Evolutionary conservation across 176 grass and related monocot genomes (phyloP).

Genomic region (Zea luxurians): DNA sequence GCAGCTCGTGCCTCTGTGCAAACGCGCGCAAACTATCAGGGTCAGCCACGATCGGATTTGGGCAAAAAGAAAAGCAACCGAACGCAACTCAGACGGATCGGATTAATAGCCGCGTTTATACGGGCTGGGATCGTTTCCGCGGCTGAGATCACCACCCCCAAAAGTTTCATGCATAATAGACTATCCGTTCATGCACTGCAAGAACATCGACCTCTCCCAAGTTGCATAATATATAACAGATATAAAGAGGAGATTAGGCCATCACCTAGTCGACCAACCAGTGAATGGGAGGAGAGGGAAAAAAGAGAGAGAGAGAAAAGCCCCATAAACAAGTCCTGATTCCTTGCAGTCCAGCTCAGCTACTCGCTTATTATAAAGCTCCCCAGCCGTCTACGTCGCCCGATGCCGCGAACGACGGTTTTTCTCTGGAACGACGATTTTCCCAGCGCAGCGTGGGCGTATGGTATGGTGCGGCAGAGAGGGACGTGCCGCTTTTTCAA

Average conservation of each 20-base stretch:
- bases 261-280: neutral
- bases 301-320: too few species aligned
- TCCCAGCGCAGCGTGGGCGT: neutral
- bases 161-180: neutral
- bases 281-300: neutral
- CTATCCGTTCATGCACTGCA: neutral
- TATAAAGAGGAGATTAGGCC: constrained; percentile 7
- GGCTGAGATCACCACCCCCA: neutral
- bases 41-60: neutral
- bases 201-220: constrained; percentile 5
- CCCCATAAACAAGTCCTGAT: constrained; percentile 5
- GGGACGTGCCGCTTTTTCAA: constrained; percentile 29
- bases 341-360: constrained; percentile 34
- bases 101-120: neutral
- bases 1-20: neutral
- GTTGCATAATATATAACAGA: neutral
- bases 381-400: constrained; percentile 24
- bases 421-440: neutral
- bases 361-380: neutral
- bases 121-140: neutral
- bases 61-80: neutral
- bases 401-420: neutral
- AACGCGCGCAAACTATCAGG: neutral
- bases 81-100: neutral
- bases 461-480: constrained; percentile 10